Evolutionary conservation across 2,329 filamentous ascomycete species (phyloP).

Genomic region (Colletotrichum simmondsii): DNA sequence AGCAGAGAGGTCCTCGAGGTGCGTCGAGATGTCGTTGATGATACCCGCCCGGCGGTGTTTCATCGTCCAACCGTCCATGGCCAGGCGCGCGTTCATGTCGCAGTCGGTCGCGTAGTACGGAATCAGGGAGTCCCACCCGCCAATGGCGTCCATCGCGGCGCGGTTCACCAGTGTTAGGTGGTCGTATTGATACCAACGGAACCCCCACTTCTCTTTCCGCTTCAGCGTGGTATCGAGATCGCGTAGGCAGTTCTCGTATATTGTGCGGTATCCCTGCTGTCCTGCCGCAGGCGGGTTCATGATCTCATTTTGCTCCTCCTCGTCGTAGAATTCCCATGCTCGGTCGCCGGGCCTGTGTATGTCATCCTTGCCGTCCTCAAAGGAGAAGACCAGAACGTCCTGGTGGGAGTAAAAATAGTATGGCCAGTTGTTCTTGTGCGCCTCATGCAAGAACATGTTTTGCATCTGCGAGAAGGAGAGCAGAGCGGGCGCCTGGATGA

Average conservation of each 20-base stretch:
- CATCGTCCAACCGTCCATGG: constrained; percentile 56
- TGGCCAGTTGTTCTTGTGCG: constrained; percentile 54
- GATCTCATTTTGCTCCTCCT: constrained; percentile 23
- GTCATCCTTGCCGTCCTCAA: constrained; percentile 44
- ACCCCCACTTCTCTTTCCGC: constrained; percentile 56
- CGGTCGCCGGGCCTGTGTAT: constrained; percentile 32
- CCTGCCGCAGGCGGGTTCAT: constrained; percentile 40
- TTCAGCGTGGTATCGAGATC: constrained; percentile 45
- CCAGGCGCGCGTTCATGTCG: constrained; percentile 62
- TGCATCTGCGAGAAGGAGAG: constrained; percentile 66
- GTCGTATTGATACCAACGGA: constrained; percentile 69
- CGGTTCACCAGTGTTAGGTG: constrained; percentile 67
- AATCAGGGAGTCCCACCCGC: constrained; percentile 68
- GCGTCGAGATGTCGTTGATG: constrained; percentile 57
- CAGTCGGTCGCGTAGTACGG: constrained; percentile 69
- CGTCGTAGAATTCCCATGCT: constrained; percentile 35
- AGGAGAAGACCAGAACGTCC: constrained; percentile 58
- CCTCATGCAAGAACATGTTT: constrained; percentile 62
- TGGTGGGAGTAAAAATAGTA: constrained; percentile 69
- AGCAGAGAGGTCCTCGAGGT: constrained; percentile 56
- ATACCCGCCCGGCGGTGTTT: constrained; percentile 51
- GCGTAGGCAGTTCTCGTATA: constrained; percentile 53
- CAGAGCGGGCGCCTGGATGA: constrained; percentile 62
- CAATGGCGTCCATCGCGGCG: constrained; percentile 58
- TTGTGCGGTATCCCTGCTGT: constrained; percentile 50